These are phyloP conservation scores for Beauveria sp. DNA, from an alignment of 2,329 filamentous ascomycete species.

Conservation along the genomic window DNA sequence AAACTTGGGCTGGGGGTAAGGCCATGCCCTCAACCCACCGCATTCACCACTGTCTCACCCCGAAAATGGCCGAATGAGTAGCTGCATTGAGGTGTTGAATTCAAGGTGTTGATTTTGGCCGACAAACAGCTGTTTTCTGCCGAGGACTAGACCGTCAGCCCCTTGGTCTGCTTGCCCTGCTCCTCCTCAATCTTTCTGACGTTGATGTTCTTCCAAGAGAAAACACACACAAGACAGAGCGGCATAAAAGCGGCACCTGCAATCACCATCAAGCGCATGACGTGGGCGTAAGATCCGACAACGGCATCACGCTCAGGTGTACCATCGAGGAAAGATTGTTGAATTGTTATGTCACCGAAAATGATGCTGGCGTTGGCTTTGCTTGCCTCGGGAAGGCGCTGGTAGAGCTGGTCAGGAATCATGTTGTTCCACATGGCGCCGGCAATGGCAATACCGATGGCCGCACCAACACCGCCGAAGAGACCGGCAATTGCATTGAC, in stretches of 20 bases:
- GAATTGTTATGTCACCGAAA: conserved; percentile 42
- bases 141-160: neutral
- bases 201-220: conserved; percentile 33
- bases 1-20: too few species aligned
- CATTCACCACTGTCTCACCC: too few species aligned
- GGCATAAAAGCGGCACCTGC: conserved; percentile 29
- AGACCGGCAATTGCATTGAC: conserved; percentile 51
- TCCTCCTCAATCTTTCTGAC: conserved; percentile 28
- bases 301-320: conserved; percentile 46
- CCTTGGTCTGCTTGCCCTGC: conserved; percentile 20
- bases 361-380: conserved; percentile 28
- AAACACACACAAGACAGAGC: conserved; percentile 25
- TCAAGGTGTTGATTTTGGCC: too few species aligned
- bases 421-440: conserved; percentile 55
- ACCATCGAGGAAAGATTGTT: conserved; percentile 41
- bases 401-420: conserved; percentile 33
- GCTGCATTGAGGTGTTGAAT: too few species aligned
- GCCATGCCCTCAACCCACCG: too few species aligned
- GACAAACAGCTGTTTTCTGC: too few species aligned
- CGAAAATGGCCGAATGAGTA: too few species aligned
- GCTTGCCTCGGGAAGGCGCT: conserved; percentile 33
- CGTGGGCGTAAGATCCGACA: conserved; percentile 44
- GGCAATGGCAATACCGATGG: conserved; percentile 50
- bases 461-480: conserved; percentile 50
- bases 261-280: conserved; percentile 33